phyloP scores from a whole-genome alignment of 2,329 filamentous ascomycete species.

The Xylariaceae sp. region DNA sequence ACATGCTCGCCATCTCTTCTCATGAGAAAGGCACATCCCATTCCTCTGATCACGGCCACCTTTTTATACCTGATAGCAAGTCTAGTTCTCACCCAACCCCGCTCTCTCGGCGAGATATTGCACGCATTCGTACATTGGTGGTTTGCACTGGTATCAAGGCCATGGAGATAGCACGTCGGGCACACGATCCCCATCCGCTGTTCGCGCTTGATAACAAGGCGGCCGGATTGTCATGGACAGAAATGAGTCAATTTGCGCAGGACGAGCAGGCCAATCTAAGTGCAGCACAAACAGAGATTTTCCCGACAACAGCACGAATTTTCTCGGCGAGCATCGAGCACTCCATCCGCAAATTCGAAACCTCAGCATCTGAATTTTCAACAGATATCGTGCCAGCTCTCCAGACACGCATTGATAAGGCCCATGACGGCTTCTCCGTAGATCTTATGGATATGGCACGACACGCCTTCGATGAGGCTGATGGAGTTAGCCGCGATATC shows the following conservation, averaged over 20 bases:
- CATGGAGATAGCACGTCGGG: slow-evolving; percentile 68
- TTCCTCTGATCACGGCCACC: slow-evolving; percentile 34
- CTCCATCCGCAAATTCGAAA: slow-evolving; percentile 54
- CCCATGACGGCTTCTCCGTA: slow-evolving; percentile 46
- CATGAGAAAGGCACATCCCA: slow-evolving; percentile 9
- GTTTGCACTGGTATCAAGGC: slow-evolving; percentile 88
- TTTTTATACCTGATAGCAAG: slow-evolving; percentile 48
- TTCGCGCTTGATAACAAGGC: slow-evolving; percentile 27
- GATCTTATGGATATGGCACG: slow-evolving; percentile 60
- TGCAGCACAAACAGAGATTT: slow-evolving; percentile 42
- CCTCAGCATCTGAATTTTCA: slow-evolving; percentile 56
- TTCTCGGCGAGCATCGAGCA: slow-evolving; percentile 44
- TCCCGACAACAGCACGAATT: slow-evolving; percentile 50
- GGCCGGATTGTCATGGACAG: slow-evolving; percentile 37
- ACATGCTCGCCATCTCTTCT: slow-evolving; percentile 27
- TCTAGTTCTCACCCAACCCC: slow-evolving; percentile 35
- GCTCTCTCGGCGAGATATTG: slow-evolving; percentile 69
- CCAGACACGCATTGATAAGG: slow-evolving; percentile 43
- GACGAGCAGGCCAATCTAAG: slow-evolving; percentile 30
- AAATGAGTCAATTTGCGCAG: slow-evolving; percentile 40
- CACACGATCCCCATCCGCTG: slow-evolving; percentile 45
- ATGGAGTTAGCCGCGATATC: slow-evolving; percentile 72
- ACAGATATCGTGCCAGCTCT: slow-evolving; percentile 53
- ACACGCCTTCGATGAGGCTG: slow-evolving; percentile 70
- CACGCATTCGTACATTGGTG: slow-evolving; percentile 71